Evolutionary conservation across 768 basidiomycete genomes (phyloP).

Genomic region (Rhodotorula toruloides): DNA sequence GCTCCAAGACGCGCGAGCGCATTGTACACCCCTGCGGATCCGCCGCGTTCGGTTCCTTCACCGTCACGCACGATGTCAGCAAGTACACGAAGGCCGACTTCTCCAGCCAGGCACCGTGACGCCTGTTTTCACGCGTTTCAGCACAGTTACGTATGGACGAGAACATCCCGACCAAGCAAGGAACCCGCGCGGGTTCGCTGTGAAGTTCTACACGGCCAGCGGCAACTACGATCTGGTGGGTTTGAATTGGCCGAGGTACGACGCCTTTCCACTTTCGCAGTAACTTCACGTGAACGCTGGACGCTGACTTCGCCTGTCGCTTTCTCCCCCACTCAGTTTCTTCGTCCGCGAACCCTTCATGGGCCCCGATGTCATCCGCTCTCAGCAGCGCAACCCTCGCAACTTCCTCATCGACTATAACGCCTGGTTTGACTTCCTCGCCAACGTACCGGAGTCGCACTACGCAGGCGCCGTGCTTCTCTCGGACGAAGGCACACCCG

Average conservation of each 20-base stretch:
- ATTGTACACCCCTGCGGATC: constrained; percentile 46
- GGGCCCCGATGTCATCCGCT: constrained; percentile 43
- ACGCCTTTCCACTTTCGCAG: too few relatives aligned
- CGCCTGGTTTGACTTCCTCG: constrained; percentile 46
- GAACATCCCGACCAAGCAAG: too few relatives aligned
- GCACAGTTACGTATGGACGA: constrained; percentile 34
- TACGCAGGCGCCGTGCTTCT: constrained; percentile 45
- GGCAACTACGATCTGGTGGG: constrained; percentile 40
- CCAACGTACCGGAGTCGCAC: constrained; percentile 35
- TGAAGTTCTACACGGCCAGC: constrained; percentile 39
- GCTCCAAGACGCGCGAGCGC: constrained; percentile 44
- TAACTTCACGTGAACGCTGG: too few relatives aligned
- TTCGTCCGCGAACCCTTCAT: constrained; percentile 43
- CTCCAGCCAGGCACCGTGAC: constrained; percentile 42
- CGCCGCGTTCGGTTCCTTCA: constrained; percentile 44
- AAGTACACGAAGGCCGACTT: constrained; percentile 45
- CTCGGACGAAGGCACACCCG: constrained; percentile 45
- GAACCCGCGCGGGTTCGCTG: constrained; percentile 40
- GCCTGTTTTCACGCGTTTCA: constrained; percentile 42
- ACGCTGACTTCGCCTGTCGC: too few relatives aligned
- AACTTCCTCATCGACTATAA: constrained; percentile 45
- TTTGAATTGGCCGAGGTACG: constrained; percentile 38
- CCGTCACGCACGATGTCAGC: constrained; percentile 42
- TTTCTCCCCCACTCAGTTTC: too few relatives aligned
- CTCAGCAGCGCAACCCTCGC: constrained; percentile 45